Conservation (phyloP, 768 basidiomycete species). For the Mrakia blollopis region DNA sequence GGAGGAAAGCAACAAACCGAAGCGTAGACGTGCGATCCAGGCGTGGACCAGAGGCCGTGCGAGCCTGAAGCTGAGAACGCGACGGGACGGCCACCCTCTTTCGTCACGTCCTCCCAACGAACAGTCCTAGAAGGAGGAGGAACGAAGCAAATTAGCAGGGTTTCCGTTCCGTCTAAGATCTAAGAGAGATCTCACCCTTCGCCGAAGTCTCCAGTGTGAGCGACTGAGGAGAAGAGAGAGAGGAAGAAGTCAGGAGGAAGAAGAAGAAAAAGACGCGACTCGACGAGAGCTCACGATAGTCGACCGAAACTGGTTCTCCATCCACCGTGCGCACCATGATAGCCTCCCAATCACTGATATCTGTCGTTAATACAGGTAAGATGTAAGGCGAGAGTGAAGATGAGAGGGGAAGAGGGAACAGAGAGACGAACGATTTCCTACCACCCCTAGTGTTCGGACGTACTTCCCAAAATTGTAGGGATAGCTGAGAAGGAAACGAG, state of each 20-base stretch:
- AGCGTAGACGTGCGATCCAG: constrained; percentile 8
- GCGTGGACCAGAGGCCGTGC: constrained; percentile 11
- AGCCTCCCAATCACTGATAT: constrained; percentile 24
- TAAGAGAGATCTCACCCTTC: background rate
- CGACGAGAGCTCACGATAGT: constrained; percentile 8
- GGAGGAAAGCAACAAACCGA: background rate
- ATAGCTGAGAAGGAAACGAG: background rate
- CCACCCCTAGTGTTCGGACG: background rate
- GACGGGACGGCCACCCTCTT: constrained; percentile 16
- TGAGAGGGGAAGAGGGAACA: background rate
- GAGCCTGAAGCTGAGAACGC: constrained; percentile 13
- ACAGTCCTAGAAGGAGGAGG: background rate
- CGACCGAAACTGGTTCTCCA: constrained; percentile 4
- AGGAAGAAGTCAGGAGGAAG: background rate
- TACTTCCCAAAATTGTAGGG: constrained; percentile 17
- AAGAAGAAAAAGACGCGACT: background rate
- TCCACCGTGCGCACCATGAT: constrained; percentile 20
- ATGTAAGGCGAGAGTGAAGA: background rate
- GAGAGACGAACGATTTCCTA: constrained; percentile 11
- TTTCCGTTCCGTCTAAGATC: too few relatives aligned
- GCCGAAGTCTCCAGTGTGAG: constrained; percentile 3
- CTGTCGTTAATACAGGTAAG: background rate
- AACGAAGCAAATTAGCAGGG: background rate
- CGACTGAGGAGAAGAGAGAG: background rate
- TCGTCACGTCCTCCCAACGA: constrained; percentile 13